phyloP scores from a whole-genome alignment of 345 rosid species.

The Populus euphratica region DNA sequence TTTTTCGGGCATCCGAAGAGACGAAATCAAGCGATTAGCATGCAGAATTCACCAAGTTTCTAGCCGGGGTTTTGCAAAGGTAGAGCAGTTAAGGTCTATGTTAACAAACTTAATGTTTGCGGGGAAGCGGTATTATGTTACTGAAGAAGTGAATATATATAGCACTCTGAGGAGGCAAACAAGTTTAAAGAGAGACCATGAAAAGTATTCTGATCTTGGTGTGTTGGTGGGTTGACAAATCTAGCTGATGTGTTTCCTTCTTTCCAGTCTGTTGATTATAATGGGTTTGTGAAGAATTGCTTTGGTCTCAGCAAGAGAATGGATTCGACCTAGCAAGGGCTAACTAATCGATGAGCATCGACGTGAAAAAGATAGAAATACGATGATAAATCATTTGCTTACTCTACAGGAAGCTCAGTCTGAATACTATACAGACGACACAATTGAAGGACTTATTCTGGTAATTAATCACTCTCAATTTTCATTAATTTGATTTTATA shows the following conservation, averaged over 20 bases:
- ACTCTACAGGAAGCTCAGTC: constrained; percentile 37
- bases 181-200: constrained; percentile 15
- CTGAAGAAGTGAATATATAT: too few relatives aligned
- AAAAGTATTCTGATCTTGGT: constrained; percentile 17
- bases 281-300: constrained; percentile 20
- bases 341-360: constrained; percentile 52
- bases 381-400: constrained; percentile 47
- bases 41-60: too few relatives aligned
- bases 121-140: too few relatives aligned
- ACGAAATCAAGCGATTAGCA: too few relatives aligned
- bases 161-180: too few relatives aligned
- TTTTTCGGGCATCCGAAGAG: too few relatives aligned
- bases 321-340: constrained; percentile 39
- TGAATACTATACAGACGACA: constrained; percentile 36
- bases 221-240: constrained; percentile 25
- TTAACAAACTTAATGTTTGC: too few relatives aligned
- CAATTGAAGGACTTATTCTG: constrained; percentile 40
- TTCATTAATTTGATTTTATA: too few relatives aligned
- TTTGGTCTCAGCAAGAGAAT: constrained; percentile 12
- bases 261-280: constrained; percentile 30
- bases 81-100: too few relatives aligned
- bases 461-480: neutral
- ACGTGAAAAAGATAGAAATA: constrained; percentile 3
- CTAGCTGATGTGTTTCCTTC: constrained; percentile 42
- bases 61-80: too few relatives aligned